phyloP scores from a whole-genome alignment of 169 alveolate genomes.

The Eimeria acervulina region DNA sequence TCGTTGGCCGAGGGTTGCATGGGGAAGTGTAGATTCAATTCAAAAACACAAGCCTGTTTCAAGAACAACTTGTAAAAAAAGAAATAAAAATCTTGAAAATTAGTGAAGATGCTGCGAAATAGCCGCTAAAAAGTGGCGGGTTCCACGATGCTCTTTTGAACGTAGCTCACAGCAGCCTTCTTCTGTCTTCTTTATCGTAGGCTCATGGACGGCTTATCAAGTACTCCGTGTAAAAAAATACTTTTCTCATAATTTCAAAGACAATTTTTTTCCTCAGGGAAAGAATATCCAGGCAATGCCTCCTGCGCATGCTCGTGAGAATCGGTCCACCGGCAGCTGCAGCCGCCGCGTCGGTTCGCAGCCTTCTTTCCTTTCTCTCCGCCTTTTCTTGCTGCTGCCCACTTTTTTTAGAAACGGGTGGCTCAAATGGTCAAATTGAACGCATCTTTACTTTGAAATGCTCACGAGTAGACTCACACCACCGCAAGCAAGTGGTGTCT shows the following conservation, averaged over 20 bases:
- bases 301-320: constrained; percentile 14
- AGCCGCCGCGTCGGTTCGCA: constrained; percentile 15
- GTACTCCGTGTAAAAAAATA: neutral
- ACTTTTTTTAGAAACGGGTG: neutral
- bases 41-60: neutral
- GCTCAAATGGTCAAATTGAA: neutral
- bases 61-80: neutral
- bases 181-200: neutral
- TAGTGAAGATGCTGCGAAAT: neutral
- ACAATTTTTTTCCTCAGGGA: neutral
- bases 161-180: constrained; percentile 14
- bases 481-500: constrained; percentile 14
- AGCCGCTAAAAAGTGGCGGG: constrained; percentile 9
- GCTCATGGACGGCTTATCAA: neutral
- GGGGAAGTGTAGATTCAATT: neutral
- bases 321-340: constrained; percentile 43
- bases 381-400: neutral
- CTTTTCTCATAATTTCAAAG: neutral
- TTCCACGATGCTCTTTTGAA: constrained; percentile 16
- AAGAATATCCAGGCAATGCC: neutral
- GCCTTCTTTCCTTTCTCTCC: neutral
- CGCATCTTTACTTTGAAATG: neutral
- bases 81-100: neutral
- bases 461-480: constrained; percentile 17
- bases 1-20: neutral